Evolutionary conservation across 176 grass and related monocot genomes (phyloP).

Genomic region (Stipa capillata): DNA sequence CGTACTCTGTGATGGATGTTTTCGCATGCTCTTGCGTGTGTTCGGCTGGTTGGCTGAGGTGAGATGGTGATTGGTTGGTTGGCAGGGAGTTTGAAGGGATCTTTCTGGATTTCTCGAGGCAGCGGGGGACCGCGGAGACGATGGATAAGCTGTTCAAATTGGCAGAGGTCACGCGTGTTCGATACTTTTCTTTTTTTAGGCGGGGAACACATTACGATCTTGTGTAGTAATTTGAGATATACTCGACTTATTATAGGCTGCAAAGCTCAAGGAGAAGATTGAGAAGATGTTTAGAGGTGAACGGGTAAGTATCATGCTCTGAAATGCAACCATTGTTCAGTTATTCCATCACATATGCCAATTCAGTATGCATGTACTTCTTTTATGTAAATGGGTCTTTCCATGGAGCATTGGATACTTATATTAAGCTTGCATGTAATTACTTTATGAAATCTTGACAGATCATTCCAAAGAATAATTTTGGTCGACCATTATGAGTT

Average conservation of each 20-base stretch:
- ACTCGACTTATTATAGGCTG: constrained; percentile 37
- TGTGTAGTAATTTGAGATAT: background rate
- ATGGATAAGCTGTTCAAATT: constrained; percentile 82
- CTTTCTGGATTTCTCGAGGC: constrained; percentile 67
- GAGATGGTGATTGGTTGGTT: background rate
- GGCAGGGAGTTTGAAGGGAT: constrained; percentile 67
- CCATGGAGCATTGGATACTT: background rate
- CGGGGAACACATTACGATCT: background rate
- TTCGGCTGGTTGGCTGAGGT: background rate
- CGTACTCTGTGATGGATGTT: too few relatives aligned
- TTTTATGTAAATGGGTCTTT: background rate
- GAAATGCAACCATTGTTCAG: background rate
- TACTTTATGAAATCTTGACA: background rate
- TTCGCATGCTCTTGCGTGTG: background rate
- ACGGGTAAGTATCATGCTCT: constrained; percentile 19
- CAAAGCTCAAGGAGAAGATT: constrained; percentile 77
- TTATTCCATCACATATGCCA: background rate
- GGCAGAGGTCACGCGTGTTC: constrained; percentile 36
- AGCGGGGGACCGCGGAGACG: constrained; percentile 49
- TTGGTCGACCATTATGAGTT: too few relatives aligned
- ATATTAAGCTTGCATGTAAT: background rate
- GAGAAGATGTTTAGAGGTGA: constrained; percentile 84
- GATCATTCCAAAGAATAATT: background rate
- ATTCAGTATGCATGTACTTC: background rate
- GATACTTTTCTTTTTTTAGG: background rate